Percentiles rank a stretch among this genome's conserved stretches.
phyloP scores from a whole-genome alignment of 164 flowering plant species.

The Akebia trifoliata region DNA sequence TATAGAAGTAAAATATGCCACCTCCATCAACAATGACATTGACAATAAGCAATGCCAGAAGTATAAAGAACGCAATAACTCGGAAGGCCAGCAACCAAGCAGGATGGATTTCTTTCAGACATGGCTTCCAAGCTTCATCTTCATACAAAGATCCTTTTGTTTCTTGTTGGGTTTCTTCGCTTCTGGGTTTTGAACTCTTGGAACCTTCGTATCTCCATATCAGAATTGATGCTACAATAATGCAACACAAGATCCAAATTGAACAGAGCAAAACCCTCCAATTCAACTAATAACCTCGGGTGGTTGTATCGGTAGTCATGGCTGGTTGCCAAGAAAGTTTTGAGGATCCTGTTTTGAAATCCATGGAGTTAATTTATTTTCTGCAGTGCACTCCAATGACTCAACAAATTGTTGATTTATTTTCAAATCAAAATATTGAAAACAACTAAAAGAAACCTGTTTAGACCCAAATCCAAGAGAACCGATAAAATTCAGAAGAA shows the following conservation, averaged over 20 bases:
- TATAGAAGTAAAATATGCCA: constrained; percentile 67
- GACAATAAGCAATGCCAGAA: constrained; percentile 41
- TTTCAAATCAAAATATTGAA: background rate
- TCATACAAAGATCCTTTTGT: constrained; percentile 43
- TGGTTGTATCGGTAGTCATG: constrained; percentile 52
- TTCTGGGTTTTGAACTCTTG: constrained; percentile 11
- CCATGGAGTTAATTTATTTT: constrained; percentile 34
- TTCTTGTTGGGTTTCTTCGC: constrained; percentile 24
- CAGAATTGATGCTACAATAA: constrained; percentile 38
- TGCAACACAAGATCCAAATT: constrained; percentile 42
- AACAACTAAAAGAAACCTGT: constrained; percentile 1
- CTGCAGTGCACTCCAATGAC: background rate
- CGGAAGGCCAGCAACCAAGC: constrained; percentile 77
- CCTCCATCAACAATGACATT: constrained; percentile 61
- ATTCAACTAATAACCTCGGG: constrained; percentile 71
- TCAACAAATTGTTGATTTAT: background rate
- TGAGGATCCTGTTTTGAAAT: constrained; percentile 52
- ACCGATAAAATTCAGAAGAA: no score
- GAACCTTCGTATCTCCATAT: constrained; percentile 60
- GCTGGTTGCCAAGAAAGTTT: constrained; percentile 53
- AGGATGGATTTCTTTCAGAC: constrained; percentile 74
- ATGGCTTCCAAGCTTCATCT: constrained; percentile 86
- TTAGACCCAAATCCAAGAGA: constrained; percentile 1
- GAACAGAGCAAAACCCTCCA: constrained; percentile 75
- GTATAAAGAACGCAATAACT: constrained; percentile 52